phyloP scores from a whole-genome alignment of 306 rosid species.

The Arachis hypogaea region DNA sequence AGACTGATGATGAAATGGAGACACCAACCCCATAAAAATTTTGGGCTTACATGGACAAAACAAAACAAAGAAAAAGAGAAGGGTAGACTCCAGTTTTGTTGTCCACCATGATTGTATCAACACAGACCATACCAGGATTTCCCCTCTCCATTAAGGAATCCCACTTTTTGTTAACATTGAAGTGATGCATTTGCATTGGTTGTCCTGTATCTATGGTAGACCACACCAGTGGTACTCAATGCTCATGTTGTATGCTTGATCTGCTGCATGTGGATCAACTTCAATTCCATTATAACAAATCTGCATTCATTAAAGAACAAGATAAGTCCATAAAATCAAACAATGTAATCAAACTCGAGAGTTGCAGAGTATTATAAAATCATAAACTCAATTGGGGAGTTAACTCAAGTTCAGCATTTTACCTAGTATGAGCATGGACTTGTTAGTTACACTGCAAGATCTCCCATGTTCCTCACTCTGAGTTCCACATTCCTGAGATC shows the following conservation, averaged over 20 bases:
- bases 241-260: slow-evolving; percentile 37
- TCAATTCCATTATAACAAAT: slow-evolving; percentile 40
- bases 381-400: too few relatives aligned
- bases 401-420: slow-evolving; percentile 9
- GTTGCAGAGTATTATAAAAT: too few relatives aligned
- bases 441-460: slow-evolving; percentile 48
- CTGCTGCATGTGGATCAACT: slow-evolving; percentile 44
- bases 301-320: slow-evolving; percentile 45
- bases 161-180: slow-evolving; percentile 45
- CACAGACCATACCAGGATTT: slow-evolving; percentile 51
- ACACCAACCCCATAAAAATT: slow-evolving; percentile 63
- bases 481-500: slow-evolving; percentile 85
- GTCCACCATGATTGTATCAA: slow-evolving; percentile 57
- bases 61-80: slow-evolving; percentile 26
- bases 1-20: slow-evolving; percentile 49
- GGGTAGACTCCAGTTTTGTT: slow-evolving; percentile 49
- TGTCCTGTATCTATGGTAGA: slow-evolving; percentile 33
- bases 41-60: slow-evolving; percentile 63
- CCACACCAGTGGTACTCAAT: slow-evolving; percentile 37
- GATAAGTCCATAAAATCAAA: slow-evolving; percentile 1
- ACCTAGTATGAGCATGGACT: slow-evolving; percentile 47
- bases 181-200: slow-evolving; percentile 35
- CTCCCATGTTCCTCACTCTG: slow-evolving; percentile 60
- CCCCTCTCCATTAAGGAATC: slow-evolving; percentile 70
- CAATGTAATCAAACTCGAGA: too few relatives aligned